Evolutionary conservation across 208 protist genomes (phyloP), one percentile per base, ranked within the genome.

Genomic region (Crithidia sp.): DNA sequence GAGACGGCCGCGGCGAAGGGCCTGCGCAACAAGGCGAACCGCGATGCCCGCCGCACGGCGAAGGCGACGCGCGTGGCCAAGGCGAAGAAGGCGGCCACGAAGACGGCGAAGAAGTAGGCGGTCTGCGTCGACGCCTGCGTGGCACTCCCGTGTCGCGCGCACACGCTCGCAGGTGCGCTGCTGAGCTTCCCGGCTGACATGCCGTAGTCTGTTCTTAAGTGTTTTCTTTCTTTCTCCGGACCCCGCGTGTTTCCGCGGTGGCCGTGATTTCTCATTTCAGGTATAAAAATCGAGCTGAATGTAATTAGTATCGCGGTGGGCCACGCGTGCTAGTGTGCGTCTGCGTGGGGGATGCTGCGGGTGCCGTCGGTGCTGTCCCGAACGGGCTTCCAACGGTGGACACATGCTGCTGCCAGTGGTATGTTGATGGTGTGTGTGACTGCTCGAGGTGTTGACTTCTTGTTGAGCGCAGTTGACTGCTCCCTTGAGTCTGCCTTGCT

Each of bases 11-110:
- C 83, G 63, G 82, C 78, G 43, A 89, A 89, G 84, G 76, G 84
- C 60, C 63, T 87, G 67, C 83, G 74, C 75, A 77, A 87, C 79
- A 65, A 57, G 56, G 73, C 65, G 43, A 89, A 89, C 84, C 75
- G 71, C 73, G 77, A 81, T 53, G 78, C 70, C n/a, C 87, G 87
- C 71, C 83, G 68, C 79, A 66, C 76, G 70, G 70, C 81, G 67
- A 87, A 84, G 77, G 61, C 60, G 10, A 70, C 62, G 36, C 79
- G 80, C 49, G 16, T 85, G 6, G 47, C 60, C 75, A 91, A 91
- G 79, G 84, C 71, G 44, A 88, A 83, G 81, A 91, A 91, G 83
- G 69, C 57, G 56, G 60, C 68, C 36, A 68, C 68, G 79, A 87
- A 92, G 76, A 52, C 85, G 61, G 77, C 58, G 74, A 70, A 61